Evolutionary conservation across 2,329 filamentous ascomycete species (phyloP).

Genomic region (Alternaria solani): DNA sequence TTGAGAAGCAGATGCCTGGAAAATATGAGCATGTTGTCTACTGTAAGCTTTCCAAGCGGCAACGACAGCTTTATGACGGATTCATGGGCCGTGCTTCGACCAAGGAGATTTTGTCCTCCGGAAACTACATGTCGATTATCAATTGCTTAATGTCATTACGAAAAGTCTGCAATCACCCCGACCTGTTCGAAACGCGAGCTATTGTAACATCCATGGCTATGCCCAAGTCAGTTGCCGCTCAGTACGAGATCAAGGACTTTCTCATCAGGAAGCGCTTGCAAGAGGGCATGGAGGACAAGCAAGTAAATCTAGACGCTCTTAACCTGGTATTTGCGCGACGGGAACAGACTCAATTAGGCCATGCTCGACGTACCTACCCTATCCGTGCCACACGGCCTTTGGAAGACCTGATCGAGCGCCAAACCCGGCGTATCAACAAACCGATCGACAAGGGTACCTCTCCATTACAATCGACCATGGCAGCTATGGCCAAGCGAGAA

Average conservation of each 20-base stretch:
- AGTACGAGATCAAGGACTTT: conserved; percentile 76
- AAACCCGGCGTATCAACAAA: conserved; percentile 66
- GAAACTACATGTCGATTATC: conserved; percentile 97
- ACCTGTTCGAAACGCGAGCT: conserved; percentile 92
- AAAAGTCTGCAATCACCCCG: conserved; percentile 98
- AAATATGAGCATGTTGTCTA: conserved; percentile 98
- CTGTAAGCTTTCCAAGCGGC: conserved; percentile 92
- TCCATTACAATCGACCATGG: conserved; percentile 73
- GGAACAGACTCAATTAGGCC: conserved; percentile 67
- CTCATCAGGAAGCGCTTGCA: conserved; percentile 73
- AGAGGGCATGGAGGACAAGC: conserved; percentile 67
- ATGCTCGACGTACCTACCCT: conserved; percentile 48
- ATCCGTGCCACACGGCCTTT: conserved; percentile 73
- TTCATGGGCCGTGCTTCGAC: conserved; percentile 93
- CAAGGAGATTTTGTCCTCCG: conserved; percentile 84
- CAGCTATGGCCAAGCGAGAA: conserved; percentile 73
- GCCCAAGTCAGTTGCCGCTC: conserved; percentile 76
- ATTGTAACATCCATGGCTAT: conserved; percentile 98
- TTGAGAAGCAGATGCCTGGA: conserved; percentile 98
- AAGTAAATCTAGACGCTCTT: conserved; percentile 76
- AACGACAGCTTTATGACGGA: conserved; percentile 94
- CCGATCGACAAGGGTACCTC: conserved; percentile 61
- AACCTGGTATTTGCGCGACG: conserved; percentile 78
- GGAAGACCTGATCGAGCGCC: conserved; percentile 74
- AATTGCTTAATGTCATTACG: conserved; percentile 97